phyloP scores from a whole-genome alignment of 257 asterid species.

The Gentiana macrophylla region DNA sequence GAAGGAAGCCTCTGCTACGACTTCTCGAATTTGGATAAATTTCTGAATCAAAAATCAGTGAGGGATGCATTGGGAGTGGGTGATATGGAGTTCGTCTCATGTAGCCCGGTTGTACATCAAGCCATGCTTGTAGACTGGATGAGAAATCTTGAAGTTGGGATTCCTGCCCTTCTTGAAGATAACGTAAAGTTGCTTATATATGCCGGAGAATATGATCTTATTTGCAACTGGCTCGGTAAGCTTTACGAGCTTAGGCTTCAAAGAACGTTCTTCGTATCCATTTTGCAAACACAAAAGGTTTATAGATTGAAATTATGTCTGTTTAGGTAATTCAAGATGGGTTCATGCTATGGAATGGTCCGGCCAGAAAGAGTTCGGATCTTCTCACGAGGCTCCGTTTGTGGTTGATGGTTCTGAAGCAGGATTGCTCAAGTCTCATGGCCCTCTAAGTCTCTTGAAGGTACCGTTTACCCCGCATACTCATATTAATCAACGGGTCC shows the following conservation, averaged over 20 bases:
- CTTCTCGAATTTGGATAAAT: slow-evolving; percentile 67
- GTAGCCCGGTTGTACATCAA: slow-evolving; percentile 56
- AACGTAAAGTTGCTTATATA: slow-evolving; percentile 56
- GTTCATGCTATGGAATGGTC: slow-evolving; percentile 94
- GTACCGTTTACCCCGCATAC: slow-evolving; percentile 18
- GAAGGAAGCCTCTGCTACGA: slow-evolving; percentile 67
- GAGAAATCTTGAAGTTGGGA: slow-evolving; percentile 76
- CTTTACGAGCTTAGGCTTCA: background rate
- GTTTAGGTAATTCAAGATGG: slow-evolving; percentile 87
- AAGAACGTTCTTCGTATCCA: too few relatives aligned
- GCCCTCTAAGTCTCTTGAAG: slow-evolving; percentile 88
- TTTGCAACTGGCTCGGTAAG: slow-evolving; percentile 80
- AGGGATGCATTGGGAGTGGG: slow-evolving; percentile 57
- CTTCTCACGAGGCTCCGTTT: slow-evolving; percentile 53
- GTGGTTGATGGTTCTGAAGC: slow-evolving; percentile 68
- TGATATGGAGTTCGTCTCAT: slow-evolving; percentile 59
- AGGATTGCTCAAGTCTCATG: slow-evolving; percentile 59
- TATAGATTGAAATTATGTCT: too few relatives aligned
- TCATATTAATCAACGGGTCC: too few relatives aligned
- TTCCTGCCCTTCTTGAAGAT: slow-evolving; percentile 67
- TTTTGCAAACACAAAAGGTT: too few relatives aligned
- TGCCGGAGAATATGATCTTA: slow-evolving; percentile 72
- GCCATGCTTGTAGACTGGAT: slow-evolving; percentile 85
- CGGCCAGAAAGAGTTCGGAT: slow-evolving; percentile 62
- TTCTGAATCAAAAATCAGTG: slow-evolving; percentile 47